phyloP scores from a whole-genome alignment of 1,139 yeast species.

The Suhomyces bokatorum region DNA sequence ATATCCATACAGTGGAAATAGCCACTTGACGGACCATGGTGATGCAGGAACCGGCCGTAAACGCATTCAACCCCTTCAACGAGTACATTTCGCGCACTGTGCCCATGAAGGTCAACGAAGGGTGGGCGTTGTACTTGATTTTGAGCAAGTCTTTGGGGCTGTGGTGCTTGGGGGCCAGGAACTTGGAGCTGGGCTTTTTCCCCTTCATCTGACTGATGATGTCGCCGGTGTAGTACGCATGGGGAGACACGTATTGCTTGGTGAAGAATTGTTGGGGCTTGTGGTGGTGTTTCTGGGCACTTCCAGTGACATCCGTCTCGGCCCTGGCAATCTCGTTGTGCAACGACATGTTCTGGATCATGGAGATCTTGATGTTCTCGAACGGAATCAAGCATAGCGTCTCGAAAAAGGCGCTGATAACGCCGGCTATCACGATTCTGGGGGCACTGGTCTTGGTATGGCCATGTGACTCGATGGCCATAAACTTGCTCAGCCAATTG shows the following conservation, averaged over 20 bases:
- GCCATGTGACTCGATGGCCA: constrained; percentile 55
- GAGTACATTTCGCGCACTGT: constrained; percentile 66
- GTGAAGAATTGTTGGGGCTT: constrained; percentile 28
- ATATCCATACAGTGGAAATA: constrained; percentile 79
- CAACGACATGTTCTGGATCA: constrained; percentile 68
- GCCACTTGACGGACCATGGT: constrained; percentile 78
- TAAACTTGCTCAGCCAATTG: constrained; percentile 73
- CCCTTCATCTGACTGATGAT: constrained; percentile 32
- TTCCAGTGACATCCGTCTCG: constrained; percentile 33
- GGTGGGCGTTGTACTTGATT: constrained; percentile 48
- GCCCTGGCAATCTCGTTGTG: constrained; percentile 34
- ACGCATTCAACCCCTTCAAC: constrained; percentile 77
- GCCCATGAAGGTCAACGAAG: constrained; percentile 54
- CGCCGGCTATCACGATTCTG: constrained; percentile 77
- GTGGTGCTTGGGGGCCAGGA: constrained; percentile 21
- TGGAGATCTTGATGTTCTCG: constrained; percentile 80
- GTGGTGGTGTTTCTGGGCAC: constrained; percentile 21
- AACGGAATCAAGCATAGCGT: constrained; percentile 86
- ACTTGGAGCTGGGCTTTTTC: constrained; percentile 26
- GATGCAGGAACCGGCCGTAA: constrained; percentile 77
- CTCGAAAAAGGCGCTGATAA: constrained; percentile 81
- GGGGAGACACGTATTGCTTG: constrained; percentile 47
- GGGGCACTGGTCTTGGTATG: constrained; percentile 62
- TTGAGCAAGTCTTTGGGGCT: constrained; percentile 31
- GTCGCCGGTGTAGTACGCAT: constrained; percentile 43